These are phyloP conservation scores for Fonsecaea erecta DNA, from an alignment of 2,329 filamentous ascomycete species.

Conservation along the genomic window DNA sequence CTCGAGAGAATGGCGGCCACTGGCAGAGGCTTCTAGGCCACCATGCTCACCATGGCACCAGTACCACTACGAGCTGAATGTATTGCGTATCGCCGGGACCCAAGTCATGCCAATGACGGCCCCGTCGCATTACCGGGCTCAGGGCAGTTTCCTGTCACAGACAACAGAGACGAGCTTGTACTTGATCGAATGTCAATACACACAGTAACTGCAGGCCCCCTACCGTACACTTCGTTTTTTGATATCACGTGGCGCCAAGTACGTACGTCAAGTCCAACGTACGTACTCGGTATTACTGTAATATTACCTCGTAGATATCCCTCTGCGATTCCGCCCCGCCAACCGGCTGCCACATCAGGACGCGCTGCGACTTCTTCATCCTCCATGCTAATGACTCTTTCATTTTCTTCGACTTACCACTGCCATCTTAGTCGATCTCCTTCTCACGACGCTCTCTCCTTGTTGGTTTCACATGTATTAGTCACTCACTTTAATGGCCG, in stretches of 20 bases:
- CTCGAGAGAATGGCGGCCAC: slow-evolving; percentile 36
- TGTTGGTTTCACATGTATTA: neutral
- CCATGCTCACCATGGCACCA: neutral
- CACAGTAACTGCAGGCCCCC: neutral
- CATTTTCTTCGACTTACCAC: neutral
- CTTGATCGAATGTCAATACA: neutral
- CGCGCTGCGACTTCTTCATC: neutral
- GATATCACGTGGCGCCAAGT: neutral
- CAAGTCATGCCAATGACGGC: neutral
- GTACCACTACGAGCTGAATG: neutral
- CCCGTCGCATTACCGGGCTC: neutral
- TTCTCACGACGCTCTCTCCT: neutral
- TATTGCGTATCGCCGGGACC: neutral
- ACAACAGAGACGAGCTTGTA: neutral
- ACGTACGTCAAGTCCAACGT: too few relatives aligned
- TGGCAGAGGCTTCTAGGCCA: slow-evolving; percentile 31
- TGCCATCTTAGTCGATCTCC: neutral
- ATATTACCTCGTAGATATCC: neutral
- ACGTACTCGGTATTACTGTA: too few relatives aligned
- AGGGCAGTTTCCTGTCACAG: neutral
- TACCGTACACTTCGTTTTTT: neutral
- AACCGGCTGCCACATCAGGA: neutral
- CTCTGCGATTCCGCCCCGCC: neutral
- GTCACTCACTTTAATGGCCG: neutral
- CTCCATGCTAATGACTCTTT: neutral